phyloP scores from a whole-genome alignment of 768 basidiomycete genomes.

The Naganishia onofrii region DNA sequence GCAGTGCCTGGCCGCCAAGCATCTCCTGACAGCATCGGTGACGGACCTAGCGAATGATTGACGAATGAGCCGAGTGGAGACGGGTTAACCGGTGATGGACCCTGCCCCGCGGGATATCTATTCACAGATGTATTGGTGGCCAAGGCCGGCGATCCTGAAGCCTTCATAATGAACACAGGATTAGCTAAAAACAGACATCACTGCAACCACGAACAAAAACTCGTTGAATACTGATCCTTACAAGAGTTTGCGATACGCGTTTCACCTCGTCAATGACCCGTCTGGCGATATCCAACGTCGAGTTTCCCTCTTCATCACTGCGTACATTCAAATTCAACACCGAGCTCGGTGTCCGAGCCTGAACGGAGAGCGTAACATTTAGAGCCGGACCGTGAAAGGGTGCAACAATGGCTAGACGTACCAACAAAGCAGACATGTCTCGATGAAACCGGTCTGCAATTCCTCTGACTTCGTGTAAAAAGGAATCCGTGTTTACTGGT shows the following conservation, averaged over 20 bases:
- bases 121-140: neutral
- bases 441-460: slow-evolving; percentile 17
- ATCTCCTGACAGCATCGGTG: slow-evolving; percentile 16
- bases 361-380: neutral
- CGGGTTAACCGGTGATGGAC: slow-evolving; percentile 9
- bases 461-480: slow-evolving; percentile 7
- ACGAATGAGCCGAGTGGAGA: slow-evolving; percentile 17
- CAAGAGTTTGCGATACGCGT: slow-evolving; percentile 11
- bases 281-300: slow-evolving; percentile 4
- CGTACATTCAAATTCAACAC: slow-evolving; percentile 8
- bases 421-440: slow-evolving; percentile 19
- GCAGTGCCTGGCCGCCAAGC: slow-evolving; percentile 16
- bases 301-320: neutral
- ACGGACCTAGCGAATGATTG: slow-evolving; percentile 15
- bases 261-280: slow-evolving; percentile 13
- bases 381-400: neutral
- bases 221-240: neutral
- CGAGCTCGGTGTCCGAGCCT: slow-evolving; percentile 13
- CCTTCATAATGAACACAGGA: neutral
- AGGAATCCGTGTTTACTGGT: neutral
- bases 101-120: slow-evolving; percentile 17
- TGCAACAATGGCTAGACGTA: neutral
- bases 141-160: slow-evolving; percentile 2
- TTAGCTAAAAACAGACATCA: neutral
- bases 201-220: neutral